These are phyloP conservation scores for Selenicereus undatus DNA, from an alignment of 148 eudicot species.

Conservation along the genomic window DNA sequence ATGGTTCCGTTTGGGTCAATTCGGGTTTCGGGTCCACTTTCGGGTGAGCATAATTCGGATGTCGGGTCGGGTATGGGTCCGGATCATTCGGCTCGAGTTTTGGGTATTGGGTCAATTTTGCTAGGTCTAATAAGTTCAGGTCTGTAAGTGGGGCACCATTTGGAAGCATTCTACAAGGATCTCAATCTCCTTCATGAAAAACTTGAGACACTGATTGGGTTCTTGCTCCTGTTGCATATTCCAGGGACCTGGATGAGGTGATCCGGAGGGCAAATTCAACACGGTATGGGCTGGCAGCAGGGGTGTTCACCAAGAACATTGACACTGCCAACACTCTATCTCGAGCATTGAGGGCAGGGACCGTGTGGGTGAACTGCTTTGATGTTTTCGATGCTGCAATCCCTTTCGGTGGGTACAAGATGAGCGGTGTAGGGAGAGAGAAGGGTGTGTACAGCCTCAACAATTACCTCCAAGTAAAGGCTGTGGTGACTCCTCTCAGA, in stretches of 20 bases:
- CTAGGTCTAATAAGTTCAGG: too few species aligned
- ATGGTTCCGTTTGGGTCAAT: too few species aligned
- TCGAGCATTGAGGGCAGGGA: conserved; percentile 73
- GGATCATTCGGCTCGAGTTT: too few species aligned
- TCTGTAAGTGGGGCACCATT: too few species aligned
- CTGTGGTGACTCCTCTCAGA: conserved; percentile 74
- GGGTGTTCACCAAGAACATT: conserved; percentile 68
- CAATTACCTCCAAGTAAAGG: conserved; percentile 84
- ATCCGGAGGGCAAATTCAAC: conserved; percentile 74
- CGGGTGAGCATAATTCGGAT: too few species aligned
- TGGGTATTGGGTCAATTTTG: too few species aligned
- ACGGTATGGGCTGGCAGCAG: conserved; percentile 82
- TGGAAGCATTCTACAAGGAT: too few species aligned
- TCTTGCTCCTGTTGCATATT: background rate
- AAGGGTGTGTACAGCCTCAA: conserved; percentile 78
- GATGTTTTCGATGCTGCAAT: conserved; percentile 89
- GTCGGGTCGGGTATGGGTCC: too few species aligned
- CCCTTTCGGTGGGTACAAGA: conserved; percentile 91
- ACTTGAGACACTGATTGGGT: background rate
- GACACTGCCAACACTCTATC: conserved; percentile 81
- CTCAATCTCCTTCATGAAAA: too few species aligned
- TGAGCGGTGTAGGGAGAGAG: conserved; percentile 95
- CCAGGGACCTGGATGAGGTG: conserved; percentile 74
- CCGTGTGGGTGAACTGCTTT: conserved; percentile 92
- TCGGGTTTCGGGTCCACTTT: too few species aligned